Conservation (phyloP, 164 flowering plant species). For the Nymphaea colorata region DNA sequence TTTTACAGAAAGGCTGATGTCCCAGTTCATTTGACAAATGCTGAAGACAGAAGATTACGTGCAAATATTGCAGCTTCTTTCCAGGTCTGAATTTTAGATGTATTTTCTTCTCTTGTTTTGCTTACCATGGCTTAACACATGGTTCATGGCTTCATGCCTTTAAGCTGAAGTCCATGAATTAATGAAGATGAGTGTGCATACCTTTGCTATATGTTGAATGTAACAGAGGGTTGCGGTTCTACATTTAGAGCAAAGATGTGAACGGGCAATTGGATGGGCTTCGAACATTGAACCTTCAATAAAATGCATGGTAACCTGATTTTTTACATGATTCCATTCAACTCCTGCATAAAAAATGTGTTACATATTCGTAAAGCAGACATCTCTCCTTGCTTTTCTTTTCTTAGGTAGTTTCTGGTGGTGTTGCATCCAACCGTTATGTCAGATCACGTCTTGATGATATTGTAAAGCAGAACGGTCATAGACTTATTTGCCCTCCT, state of each 20-base stretch:
- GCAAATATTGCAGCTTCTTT: slow-evolving; percentile 98
- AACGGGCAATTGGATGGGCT: slow-evolving; percentile 93
- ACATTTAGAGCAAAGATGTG: slow-evolving; percentile 92
- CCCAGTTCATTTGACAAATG: slow-evolving; percentile 16
- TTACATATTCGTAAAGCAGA: not conserved
- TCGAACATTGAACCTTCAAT: slow-evolving; percentile 71
- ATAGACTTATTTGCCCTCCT: slow-evolving; percentile 91
- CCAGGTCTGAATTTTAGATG: slow-evolving; percentile 34
- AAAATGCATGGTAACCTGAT: slow-evolving; percentile 42
- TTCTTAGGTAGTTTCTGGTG: slow-evolving; percentile 84
- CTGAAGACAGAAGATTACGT: slow-evolving; percentile 53
- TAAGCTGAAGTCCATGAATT: not conserved
- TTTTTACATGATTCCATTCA: not conserved
- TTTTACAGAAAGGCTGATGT: not conserved
- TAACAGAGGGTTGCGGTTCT: slow-evolving; percentile 86
- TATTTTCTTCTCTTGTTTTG: not conserved
- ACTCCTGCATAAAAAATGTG: not conserved
- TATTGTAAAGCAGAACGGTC: slow-evolving; percentile 40
- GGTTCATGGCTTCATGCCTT: not conserved
- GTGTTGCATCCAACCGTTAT: slow-evolving; percentile 92
- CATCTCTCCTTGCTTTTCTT: not conserved
- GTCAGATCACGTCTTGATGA: slow-evolving; percentile 63
- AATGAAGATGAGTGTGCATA: not conserved
- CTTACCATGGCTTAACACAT: not conserved
- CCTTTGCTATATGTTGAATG: not conserved